Conservation (phyloP, 495 filamentous ascomycete species). For the Cercophora samala region DNA sequence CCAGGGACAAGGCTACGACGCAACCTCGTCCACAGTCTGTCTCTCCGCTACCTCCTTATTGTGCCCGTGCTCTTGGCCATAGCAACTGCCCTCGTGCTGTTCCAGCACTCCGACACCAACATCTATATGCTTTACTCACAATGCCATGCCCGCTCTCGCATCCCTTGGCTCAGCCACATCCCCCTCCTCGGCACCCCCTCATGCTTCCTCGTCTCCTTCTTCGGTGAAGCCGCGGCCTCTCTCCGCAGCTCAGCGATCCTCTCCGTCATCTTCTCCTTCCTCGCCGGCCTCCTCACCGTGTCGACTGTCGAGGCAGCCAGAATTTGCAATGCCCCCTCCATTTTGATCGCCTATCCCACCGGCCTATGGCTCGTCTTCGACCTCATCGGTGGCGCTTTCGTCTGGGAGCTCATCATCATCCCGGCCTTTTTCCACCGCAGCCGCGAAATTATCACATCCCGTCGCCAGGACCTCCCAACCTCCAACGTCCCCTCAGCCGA, state of each 20-base stretch:
- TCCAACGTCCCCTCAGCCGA: constrained; percentile 18
- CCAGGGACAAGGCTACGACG: constrained; percentile 19
- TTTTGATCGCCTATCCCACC: constrained; percentile 37
- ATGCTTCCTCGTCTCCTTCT: constrained; percentile 42
- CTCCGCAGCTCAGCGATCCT: constrained; percentile 28
- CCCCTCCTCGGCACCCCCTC: constrained; percentile 36
- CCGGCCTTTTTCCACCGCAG: constrained; percentile 41
- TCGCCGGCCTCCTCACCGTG: constrained; percentile 37
- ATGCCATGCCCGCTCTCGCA: constrained; percentile 39
- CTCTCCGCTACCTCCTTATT: constrained; percentile 33
- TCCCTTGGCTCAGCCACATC: constrained; percentile 33
- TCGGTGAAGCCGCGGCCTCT: constrained; percentile 31
- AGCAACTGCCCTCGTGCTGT: constrained; percentile 29
- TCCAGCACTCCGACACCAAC: constrained; percentile 37
- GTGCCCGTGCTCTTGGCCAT: constrained; percentile 33
- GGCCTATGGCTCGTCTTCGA: constrained; percentile 40
- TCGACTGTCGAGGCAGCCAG: constrained; percentile 39
- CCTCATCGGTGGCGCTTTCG: constrained; percentile 39
- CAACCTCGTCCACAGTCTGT: constrained; percentile 25
- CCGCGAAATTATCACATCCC: constrained; percentile 26
- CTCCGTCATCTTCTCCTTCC: constrained; percentile 30
- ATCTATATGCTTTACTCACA: constrained; percentile 41
- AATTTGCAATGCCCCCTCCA: constrained; percentile 33
- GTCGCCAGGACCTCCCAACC: constrained; percentile 11
- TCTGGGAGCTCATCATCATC: constrained; percentile 43